These are phyloP conservation scores for Ustilago curta DNA, from an alignment of 1,284 basidiomycete species.

Conservation along the genomic window DNA sequence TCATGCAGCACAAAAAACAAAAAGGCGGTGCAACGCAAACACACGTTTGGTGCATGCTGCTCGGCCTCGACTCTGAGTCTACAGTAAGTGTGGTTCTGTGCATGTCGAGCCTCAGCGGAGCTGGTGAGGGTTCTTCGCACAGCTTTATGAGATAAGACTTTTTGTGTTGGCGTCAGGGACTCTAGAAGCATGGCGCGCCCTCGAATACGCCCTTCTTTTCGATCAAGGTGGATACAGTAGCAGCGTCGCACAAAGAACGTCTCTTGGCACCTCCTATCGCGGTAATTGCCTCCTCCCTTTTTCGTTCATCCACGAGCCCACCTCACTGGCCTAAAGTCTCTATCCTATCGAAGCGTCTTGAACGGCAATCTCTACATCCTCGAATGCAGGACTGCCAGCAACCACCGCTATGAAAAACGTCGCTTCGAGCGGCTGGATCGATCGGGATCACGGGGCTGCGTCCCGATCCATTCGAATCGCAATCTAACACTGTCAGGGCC, in stretches of 20 bases:
- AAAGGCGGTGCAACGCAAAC: conserved; percentile 2
- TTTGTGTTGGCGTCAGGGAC: not conserved
- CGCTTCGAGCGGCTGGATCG: not conserved
- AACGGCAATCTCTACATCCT: not conserved
- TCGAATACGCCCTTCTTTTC: not conserved
- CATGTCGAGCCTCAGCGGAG: conserved; percentile 5
- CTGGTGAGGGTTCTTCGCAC: not conserved
- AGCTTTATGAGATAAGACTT: not conserved
- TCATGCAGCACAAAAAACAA: conserved; percentile 2
- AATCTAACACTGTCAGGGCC: not conserved
- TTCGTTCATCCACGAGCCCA: not conserved
- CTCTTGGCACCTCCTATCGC: not conserved
- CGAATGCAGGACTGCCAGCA: conserved; percentile 1
- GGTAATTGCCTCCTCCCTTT: not conserved
- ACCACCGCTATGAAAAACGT: not conserved
- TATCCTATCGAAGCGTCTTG: not conserved
- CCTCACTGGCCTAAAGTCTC: too few relatives aligned
- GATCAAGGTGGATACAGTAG: not conserved
- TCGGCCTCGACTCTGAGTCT: not conserved
- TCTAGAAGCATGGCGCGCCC: conserved; percentile 6
- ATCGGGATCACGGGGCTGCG: not conserved
- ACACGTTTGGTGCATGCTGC: conserved; percentile 1
- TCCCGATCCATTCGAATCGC: not conserved
- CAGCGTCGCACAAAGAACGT: not conserved
- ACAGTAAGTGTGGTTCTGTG: not conserved